phyloP scores from a whole-genome alignment of 176 grass and related monocot genomes.

The Secale cereale region DNA sequence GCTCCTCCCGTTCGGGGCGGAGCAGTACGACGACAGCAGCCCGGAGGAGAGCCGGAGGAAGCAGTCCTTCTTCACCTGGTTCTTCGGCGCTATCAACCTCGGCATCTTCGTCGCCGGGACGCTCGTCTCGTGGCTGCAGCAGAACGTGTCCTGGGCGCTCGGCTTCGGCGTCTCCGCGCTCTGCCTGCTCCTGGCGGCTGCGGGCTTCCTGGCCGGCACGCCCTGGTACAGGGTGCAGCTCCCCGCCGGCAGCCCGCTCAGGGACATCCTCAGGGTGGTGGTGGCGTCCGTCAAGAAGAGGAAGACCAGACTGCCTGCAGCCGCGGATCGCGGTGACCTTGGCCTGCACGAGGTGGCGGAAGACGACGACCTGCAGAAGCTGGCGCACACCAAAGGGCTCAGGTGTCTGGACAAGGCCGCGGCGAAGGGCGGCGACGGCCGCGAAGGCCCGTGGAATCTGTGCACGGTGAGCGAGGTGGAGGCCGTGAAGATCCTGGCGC shows the following conservation, averaged over 20 bases:
- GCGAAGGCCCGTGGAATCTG: conserved; percentile 11
- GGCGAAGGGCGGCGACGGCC: neutral
- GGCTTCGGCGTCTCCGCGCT: conserved; percentile 62
- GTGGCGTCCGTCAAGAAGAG: conserved; percentile 46
- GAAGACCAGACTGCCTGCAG: neutral
- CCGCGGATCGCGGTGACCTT: neutral
- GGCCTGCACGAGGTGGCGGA: conserved; percentile 29
- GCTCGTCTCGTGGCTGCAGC: conserved; percentile 62
- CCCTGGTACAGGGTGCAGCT: conserved; percentile 42
- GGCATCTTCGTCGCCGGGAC: conserved; percentile 70
- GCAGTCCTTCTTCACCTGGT: conserved; percentile 79
- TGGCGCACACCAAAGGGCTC: conserved; percentile 49
- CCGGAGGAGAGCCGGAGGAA: conserved; percentile 36
- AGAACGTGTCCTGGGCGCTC: conserved; percentile 65
- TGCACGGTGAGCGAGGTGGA: conserved; percentile 75
- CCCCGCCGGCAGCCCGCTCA: conserved; percentile 58
- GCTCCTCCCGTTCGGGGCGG: conserved; percentile 78
- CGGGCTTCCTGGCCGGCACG: conserved; percentile 51
- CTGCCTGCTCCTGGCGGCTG: conserved; percentile 45
- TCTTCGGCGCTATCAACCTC: conserved; percentile 65
- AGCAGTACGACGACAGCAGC: conserved; percentile 63
- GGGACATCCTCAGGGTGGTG: conserved; percentile 48
- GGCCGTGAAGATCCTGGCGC: conserved; percentile 60
- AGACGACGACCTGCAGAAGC: neutral
- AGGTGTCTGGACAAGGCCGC: conserved; percentile 64